Evolutionary conservation across 2,329 filamentous ascomycete genomes (phyloP).

Genomic region (Scleromitrula shiraiana): DNA sequence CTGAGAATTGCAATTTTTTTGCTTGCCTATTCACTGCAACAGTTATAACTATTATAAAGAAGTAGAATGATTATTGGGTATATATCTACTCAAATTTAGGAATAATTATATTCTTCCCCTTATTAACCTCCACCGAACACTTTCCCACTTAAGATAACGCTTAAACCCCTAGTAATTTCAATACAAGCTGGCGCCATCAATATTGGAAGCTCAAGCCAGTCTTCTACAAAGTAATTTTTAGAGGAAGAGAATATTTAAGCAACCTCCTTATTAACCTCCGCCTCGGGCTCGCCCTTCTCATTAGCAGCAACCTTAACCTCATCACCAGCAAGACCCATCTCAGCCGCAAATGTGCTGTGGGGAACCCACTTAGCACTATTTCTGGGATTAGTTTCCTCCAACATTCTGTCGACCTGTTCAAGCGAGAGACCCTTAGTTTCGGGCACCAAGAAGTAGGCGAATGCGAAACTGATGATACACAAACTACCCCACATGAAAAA

Average conservation of each 20-base stretch:
- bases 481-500: constrained; percentile 55
- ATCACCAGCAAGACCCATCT: constrained; percentile 17
- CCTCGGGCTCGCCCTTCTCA: constrained; percentile 8
- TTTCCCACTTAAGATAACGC: no score
- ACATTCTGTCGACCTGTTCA: constrained; percentile 64
- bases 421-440: constrained; percentile 69
- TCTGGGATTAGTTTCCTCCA: constrained; percentile 40
- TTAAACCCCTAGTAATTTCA: no score
- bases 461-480: constrained; percentile 46
- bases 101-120: neutral
- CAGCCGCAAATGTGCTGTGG: constrained; percentile 24
- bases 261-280: constrained; percentile 6
- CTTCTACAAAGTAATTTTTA: neutral
- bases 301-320: constrained; percentile 5
- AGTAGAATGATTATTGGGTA: constrained; percentile 8
- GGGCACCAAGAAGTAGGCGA: constrained; percentile 53
- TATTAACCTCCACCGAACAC: neutral
- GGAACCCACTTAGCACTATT: constrained; percentile 24
- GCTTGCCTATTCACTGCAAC: no score
- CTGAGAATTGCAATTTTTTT: no score
- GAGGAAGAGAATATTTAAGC: neutral
- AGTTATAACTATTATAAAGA: no score
- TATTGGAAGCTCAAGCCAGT: neutral
- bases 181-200: neutral
- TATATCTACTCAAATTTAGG: constrained; percentile 2